phyloP scores from a whole-genome alignment of 1,284 basidiomycete species.

The Fistulinella staudtii region DNA sequence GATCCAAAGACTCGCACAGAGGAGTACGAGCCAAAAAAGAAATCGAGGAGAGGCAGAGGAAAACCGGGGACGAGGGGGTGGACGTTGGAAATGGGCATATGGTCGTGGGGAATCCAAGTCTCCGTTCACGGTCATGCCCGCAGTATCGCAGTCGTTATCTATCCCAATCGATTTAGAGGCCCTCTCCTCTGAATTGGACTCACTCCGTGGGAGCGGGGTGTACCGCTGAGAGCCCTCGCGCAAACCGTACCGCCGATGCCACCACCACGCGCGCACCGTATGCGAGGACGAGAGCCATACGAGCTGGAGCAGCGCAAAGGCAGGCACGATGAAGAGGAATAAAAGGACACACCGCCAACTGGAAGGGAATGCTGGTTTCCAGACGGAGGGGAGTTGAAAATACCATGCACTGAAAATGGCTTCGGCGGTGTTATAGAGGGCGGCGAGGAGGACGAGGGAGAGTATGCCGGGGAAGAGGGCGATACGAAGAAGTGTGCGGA shows the following conservation, averaged over 20 bases:
- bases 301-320: constrained; percentile 11
- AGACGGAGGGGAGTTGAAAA: constrained; percentile 4
- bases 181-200: constrained; percentile 5
- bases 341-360: constrained; percentile 21
- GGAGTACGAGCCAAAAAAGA: constrained; percentile 7
- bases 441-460: constrained; percentile 1
- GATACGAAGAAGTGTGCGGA: not conserved
- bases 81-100: not conserved
- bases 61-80: not conserved
- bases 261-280: not conserved
- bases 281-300: not conserved
- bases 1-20: constrained; percentile 10
- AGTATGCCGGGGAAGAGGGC: not conserved
- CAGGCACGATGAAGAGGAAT: constrained; percentile 13
- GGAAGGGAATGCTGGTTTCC: constrained; percentile 18
- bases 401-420: constrained; percentile 9
- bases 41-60: not conserved
- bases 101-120: not conserved
- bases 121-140: too few relatives aligned
- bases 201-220: constrained; percentile 9
- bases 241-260: not conserved
- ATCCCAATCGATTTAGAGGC: not conserved
- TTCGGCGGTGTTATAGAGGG: constrained; percentile 14
- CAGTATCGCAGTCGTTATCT: too few relatives aligned
- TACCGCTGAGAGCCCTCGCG: constrained; percentile 1